Evolutionary conservation across 2,329 filamentous ascomycete species (phyloP).

Genomic region (Didymella sp.): DNA sequence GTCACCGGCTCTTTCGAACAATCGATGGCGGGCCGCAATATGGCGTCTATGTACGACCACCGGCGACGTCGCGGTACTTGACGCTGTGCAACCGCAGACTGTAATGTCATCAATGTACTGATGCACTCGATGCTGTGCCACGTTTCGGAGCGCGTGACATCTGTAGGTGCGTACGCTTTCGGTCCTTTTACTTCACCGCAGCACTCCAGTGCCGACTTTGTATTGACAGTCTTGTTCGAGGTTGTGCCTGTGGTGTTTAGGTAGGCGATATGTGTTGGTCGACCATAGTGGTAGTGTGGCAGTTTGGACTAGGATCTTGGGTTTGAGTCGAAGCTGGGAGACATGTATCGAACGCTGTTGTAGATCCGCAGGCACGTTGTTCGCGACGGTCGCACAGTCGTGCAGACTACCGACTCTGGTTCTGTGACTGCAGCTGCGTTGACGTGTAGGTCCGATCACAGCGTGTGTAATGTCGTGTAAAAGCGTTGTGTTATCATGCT

Average conservation of each 20-base stretch:
- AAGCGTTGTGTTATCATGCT: not conserved
- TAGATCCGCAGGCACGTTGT: not conserved
- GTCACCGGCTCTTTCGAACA: no score
- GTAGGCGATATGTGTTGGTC: no score
- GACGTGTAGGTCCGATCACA: not conserved
- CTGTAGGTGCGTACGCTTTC: not conserved
- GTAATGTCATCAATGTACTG: not conserved
- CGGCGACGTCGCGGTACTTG: not conserved
- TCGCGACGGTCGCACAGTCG: no score
- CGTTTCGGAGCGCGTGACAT: slow-evolving; percentile 1
- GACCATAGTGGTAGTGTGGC: not conserved
- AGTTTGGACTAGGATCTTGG: not conserved
- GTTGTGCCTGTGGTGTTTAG: no score
- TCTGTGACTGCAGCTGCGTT: not conserved
- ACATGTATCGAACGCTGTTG: not conserved
- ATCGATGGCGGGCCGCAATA: not conserved
- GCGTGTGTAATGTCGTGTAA: not conserved
- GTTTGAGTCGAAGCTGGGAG: not conserved
- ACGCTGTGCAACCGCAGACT: not conserved
- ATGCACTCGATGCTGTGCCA: not conserved
- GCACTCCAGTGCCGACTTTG: no score
- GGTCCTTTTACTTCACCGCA: slow-evolving; percentile 1
- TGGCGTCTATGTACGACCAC: not conserved
- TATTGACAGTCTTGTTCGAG: not conserved
- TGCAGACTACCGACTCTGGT: no score